Evolutionary conservation across 352 stramenopile genomes (phyloP).

Genomic region (Pythium sp.): DNA sequence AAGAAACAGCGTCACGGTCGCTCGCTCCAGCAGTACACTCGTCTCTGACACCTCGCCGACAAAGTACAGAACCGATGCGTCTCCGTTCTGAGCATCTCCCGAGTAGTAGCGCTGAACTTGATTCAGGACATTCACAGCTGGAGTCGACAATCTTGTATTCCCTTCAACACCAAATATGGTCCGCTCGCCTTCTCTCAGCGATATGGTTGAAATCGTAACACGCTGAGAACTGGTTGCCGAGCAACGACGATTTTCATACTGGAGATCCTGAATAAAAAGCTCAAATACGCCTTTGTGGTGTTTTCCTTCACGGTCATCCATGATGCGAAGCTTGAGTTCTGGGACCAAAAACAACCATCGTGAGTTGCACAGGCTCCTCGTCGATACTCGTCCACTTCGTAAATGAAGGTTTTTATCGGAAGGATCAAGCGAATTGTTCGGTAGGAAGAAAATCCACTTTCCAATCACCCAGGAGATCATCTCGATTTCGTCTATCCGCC

Average conservation of each 20-base stretch:
- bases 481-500: conserved; percentile 59
- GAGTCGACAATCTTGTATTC: conserved; percentile 32
- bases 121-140: conserved; percentile 42
- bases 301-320: conserved; percentile 22
- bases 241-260: conserved; percentile 34
- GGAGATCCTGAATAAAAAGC: conserved; percentile 31
- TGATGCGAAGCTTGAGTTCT: conserved; percentile 32
- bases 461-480: conserved; percentile 60
- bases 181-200: conserved; percentile 30
- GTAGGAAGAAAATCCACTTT: conserved; percentile 80
- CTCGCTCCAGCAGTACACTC: conserved; percentile 28
- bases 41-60: conserved; percentile 20
- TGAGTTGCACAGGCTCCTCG: conserved; percentile 31
- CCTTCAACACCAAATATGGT: conserved; percentile 36
- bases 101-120: conserved; percentile 43
- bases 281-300: conserved; percentile 17
- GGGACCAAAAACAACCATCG: conserved; percentile 27
- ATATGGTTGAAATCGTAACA: conserved; percentile 24
- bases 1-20: conserved; percentile 36
- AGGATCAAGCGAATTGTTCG: conserved; percentile 25
- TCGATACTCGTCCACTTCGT: conserved; percentile 17
- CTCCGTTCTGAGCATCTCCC: conserved; percentile 6
- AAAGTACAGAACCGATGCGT: conserved; percentile 14
- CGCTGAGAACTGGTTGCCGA: conserved; percentile 29
- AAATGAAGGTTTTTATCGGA: conserved; percentile 30